These are phyloP conservation scores for Clonostachys rosea DNA, from an alignment of 2,329 filamentous ascomycete species.

Conservation along the genomic window DNA sequence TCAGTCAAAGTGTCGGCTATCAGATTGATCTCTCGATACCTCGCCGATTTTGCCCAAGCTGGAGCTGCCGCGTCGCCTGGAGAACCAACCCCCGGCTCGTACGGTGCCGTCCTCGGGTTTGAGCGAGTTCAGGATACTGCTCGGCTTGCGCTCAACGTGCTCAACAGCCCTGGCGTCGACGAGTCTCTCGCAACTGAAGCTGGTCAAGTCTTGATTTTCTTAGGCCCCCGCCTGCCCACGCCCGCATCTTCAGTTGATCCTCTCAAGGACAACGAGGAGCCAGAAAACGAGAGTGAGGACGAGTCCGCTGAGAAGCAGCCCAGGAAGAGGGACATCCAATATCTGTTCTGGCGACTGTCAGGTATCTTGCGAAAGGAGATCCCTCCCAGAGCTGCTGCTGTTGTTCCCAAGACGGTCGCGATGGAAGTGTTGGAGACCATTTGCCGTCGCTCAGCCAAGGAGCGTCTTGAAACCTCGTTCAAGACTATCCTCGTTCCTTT, in stretches of 20 bases:
- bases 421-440: conserved; percentile 72
- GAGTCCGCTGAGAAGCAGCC: conserved; percentile 34
- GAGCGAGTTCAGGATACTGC: conserved; percentile 60
- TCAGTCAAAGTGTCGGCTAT: conserved; percentile 75
- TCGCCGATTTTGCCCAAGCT: conserved; percentile 72
- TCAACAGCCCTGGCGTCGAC: conserved; percentile 61
- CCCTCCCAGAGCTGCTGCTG: conserved; percentile 54
- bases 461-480: conserved; percentile 57
- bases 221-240: conserved; percentile 54
- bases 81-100: conserved; percentile 62
- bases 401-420: conserved; percentile 71
- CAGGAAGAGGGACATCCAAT: conserved; percentile 48
- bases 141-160: conserved; percentile 39
- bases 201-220: conserved; percentile 77
- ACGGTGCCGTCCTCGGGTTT: conserved; percentile 63
- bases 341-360: conserved; percentile 74
- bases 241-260: conserved; percentile 29
- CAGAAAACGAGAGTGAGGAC: conserved; percentile 26
- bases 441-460: conserved; percentile 52
- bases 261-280: conserved; percentile 33
- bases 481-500: conserved; percentile 57
- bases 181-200: conserved; percentile 75
- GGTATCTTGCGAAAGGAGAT: conserved; percentile 75
- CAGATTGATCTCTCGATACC: conserved; percentile 69
- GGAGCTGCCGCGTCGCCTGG: conserved; percentile 35